phyloP scores from a whole-genome alignment of 805 yeast genomes.

The Metschnikowia colocasiae region DNA sequence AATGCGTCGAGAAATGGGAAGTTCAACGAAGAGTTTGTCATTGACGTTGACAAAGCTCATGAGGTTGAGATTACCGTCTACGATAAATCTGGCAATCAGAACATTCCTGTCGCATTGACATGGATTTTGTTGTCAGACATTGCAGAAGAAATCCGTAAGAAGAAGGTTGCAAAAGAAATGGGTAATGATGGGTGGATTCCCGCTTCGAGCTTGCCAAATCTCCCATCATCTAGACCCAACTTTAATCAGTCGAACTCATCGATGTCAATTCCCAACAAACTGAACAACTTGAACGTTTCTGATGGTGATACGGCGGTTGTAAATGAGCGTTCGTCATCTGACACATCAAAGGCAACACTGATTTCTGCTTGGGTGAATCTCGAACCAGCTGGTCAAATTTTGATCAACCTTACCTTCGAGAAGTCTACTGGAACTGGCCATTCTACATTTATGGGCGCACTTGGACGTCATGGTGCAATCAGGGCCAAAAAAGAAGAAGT shows the following conservation, averaged over 20 bases:
- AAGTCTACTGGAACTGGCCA: conserved; percentile 45
- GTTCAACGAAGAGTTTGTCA: conserved; percentile 78
- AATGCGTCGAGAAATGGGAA: conserved; percentile 70
- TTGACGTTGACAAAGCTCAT: conserved; percentile 84
- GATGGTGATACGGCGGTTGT: not conserved
- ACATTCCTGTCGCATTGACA: conserved; percentile 84
- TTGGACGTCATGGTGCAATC: conserved; percentile 94
- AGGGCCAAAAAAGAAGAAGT: conserved; percentile 89
- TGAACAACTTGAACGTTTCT: not conserved
- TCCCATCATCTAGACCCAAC: conserved; percentile 6
- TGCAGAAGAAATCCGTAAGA: conserved; percentile 91
- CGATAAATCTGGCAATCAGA: conserved; percentile 65
- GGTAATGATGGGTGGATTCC: conserved; percentile 84
- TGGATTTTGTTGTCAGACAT: conserved; percentile 91
- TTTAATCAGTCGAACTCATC: conserved; percentile 4
- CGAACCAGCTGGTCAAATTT: conserved; percentile 92
- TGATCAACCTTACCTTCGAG: conserved; percentile 72
- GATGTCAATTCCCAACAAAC: not conserved
- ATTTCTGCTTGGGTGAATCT: conserved; percentile 83
- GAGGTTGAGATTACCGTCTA: conserved; percentile 87
- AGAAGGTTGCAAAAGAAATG: conserved; percentile 65
- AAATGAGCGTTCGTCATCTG: conserved; percentile 1
- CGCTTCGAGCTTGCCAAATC: conserved; percentile 50
- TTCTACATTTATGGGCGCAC: conserved; percentile 41
- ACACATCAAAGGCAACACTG: conserved; percentile 29